A percentile compares a stretch with the other conserved stretches of the same genome.
phyloP scores from a whole-genome alignment of 352 stramenopile genomes.

The Pythium plurisporium region DNA sequence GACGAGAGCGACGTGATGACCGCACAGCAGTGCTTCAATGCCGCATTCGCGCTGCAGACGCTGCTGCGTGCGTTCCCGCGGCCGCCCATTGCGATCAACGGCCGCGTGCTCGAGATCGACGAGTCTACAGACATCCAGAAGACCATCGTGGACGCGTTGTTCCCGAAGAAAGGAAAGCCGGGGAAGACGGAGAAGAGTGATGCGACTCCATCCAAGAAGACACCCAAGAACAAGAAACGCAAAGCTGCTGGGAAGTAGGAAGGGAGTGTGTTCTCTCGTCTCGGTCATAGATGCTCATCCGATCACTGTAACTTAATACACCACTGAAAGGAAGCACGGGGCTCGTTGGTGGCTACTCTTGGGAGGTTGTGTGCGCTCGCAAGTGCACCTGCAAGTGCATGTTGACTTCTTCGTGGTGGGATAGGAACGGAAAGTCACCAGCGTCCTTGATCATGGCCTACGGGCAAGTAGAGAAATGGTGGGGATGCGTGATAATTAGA shows the following conservation, averaged over 20 bases:
- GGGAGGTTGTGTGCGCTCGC: conserved; percentile 46
- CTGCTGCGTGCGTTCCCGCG: conserved; percentile 63
- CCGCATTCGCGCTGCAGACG: conserved; percentile 73
- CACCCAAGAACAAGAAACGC: conserved; percentile 20
- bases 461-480: no score
- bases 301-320: conserved; percentile 9
- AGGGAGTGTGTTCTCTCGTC: not conserved
- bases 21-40: conserved; percentile 74
- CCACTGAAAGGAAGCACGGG: not conserved
- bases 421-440: conserved; percentile 69
- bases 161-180: conserved; percentile 41
- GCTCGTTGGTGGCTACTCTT: no score
- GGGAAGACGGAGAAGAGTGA: conserved; percentile 4
- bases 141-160: conserved; percentile 29
- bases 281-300: not conserved
- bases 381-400: conserved; percentile 77
- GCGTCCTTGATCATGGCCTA: conserved; percentile 66
- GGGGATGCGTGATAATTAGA: no score
- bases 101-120: conserved; percentile 39
- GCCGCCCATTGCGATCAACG: conserved; percentile 44
- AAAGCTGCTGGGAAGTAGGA: conserved; percentile 18
- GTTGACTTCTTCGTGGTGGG: conserved; percentile 65
- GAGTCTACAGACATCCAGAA: conserved; percentile 34
- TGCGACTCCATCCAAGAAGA: conserved; percentile 10
- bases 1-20: conserved; percentile 26